phyloP scores from a whole-genome alignment of 306 rosid species.

The Vigna nakashimae region DNA sequence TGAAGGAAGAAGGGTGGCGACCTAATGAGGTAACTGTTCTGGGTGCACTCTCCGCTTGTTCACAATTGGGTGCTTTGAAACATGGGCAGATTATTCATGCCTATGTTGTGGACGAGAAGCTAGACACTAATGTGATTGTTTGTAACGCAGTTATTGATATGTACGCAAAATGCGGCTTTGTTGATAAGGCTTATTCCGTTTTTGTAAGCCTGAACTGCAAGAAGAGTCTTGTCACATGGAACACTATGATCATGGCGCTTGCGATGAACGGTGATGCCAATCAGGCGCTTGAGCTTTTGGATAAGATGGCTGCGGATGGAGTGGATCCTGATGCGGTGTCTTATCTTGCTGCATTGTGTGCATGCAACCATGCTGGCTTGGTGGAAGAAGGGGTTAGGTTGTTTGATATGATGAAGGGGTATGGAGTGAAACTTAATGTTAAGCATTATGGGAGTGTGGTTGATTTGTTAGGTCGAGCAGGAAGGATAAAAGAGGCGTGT shows the following conservation, averaged over 20 bases:
- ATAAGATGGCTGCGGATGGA: slow-evolving; percentile 54
- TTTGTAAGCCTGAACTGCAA: slow-evolving; percentile 65
- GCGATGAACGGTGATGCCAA: slow-evolving; percentile 77
- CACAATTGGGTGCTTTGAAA: slow-evolving; percentile 81
- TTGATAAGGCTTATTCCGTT: slow-evolving; percentile 68
- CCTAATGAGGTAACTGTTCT: slow-evolving; percentile 83
- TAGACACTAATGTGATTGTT: slow-evolving; percentile 69
- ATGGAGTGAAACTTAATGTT: slow-evolving; percentile 61
- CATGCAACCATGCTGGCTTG: slow-evolving; percentile 86
- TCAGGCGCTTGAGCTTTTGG: slow-evolving; percentile 72
- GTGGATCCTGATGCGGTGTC: slow-evolving; percentile 68
- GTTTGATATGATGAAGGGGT: slow-evolving; percentile 61
- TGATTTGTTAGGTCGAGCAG: slow-evolving; percentile 89
- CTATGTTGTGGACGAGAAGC: slow-evolving; percentile 57
- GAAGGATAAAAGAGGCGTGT: slow-evolving; percentile 78
- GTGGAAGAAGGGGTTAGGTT: slow-evolving; percentile 79
- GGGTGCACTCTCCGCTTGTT: slow-evolving; percentile 79
- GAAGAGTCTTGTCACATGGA: slow-evolving; percentile 81
- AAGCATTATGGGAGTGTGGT: slow-evolving; percentile 88
- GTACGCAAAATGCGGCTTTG: slow-evolving; percentile 84
- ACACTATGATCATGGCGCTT: slow-evolving; percentile 85
- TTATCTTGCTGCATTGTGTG: slow-evolving; percentile 79
- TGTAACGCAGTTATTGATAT: slow-evolving; percentile 90
- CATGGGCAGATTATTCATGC: slow-evolving; percentile 64
- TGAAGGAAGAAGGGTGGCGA: slow-evolving; percentile 71